Evolutionary conservation across 257 asterid species (phyloP).

Genomic region (Solanum stenotomum): DNA sequence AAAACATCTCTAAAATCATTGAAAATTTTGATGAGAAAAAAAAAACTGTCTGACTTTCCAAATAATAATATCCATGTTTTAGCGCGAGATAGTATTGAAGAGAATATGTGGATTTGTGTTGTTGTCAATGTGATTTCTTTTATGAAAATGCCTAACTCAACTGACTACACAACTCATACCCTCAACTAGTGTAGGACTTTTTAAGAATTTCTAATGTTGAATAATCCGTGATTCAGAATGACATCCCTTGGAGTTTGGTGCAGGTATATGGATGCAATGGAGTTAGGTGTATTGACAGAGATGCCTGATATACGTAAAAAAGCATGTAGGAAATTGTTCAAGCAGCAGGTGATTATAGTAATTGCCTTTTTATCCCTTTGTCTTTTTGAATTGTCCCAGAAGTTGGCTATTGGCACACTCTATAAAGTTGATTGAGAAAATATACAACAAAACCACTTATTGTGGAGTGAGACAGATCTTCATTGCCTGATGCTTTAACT

Average conservation of each 20-base stretch:
- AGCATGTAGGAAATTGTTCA: constrained; percentile 54
- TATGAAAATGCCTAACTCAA: background rate
- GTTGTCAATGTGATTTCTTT: background rate
- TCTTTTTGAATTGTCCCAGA: background rate
- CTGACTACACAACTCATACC: background rate
- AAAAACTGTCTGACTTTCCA: background rate
- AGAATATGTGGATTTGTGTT: background rate
- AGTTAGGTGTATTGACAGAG: constrained; percentile 63
- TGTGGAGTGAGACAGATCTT: background rate
- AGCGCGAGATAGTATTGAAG: background rate
- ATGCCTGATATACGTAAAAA: constrained; percentile 67
- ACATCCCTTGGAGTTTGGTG: background rate
- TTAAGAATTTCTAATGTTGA: background rate
- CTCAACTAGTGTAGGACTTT: background rate
- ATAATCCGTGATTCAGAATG: background rate
- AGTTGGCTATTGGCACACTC: background rate
- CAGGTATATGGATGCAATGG: constrained; percentile 72
- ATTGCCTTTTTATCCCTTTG: background rate
- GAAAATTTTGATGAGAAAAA: background rate
- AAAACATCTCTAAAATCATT: background rate
- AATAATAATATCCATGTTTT: background rate
- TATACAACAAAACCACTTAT: background rate
- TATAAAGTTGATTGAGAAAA: background rate
- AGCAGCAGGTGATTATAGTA: constrained; percentile 52
- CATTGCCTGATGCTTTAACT: background rate